Evolutionary conservation across 352 stramenopile species (phyloP), one percentile per base, ranked within the genome.

Genomic region (Phytophthora macrochlamydospora): DNA sequence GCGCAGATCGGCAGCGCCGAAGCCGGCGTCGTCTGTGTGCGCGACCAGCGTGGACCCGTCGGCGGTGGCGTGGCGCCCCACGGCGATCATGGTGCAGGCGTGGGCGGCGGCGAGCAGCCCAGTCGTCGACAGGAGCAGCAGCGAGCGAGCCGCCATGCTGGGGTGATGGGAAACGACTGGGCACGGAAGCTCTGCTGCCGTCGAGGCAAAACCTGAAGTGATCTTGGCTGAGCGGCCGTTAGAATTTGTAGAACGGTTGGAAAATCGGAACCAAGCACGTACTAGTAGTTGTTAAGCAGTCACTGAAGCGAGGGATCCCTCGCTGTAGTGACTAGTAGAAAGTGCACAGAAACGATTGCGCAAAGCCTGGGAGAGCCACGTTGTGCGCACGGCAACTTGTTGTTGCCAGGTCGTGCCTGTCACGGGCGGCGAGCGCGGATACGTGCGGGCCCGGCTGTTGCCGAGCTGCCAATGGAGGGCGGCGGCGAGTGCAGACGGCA

Each of bases 1-100:
- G 0, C 95, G 86, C 46, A 97, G 83, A 61, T 98, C 94, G 18
- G 92, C 96, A 3, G 92, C 85, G 31, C 86, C 83, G 48, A 84
- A 84, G 4, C 88, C 88, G 1, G 88, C 86, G 52, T 96, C 88
- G 52, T 96, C 88, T 24, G 88, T 98, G 71, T 98, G 93, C 2
- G 91, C 93, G 33, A 96, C 79, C 46, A 98, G 71, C 38, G 92
- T 94, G 18, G 89, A 94, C 48, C 94, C 93, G 57, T 97, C 90
- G 1, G 67, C 52, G 8, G 86, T 92, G 2, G 91, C 94, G 50
- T 92, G 81, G 40, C 70, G 74, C 24, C 91, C 91, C 11, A 97
- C 84, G 7, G 82, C 85, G 51, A 98, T 97, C 55, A 97, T 89
- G 9, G 94, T 98, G 68, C 94, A 98, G 6, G 69, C 56, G 33